Evolutionary conservation across 441 rosid species (phyloP), one percentile per base, ranked within the genome.

Genomic region (Raphanus hybrid): DNA sequence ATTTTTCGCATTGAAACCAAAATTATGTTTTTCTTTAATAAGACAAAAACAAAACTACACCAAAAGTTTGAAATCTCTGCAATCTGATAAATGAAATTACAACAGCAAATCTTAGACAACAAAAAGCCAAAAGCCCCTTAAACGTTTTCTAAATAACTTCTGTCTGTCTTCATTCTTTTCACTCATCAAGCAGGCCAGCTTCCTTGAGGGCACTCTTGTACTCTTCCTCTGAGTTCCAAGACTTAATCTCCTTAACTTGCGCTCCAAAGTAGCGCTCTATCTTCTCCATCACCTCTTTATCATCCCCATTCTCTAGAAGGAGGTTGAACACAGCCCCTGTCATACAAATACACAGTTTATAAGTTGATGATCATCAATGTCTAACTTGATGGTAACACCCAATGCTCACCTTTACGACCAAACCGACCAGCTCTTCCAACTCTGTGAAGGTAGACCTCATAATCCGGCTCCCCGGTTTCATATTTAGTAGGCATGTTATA

Each of bases 381-480:
- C 26, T 5, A 15, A 35, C 20, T 15, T 23, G 1, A 26, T 32
- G 70, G 55, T 3, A 72, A 41, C 48, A 67, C 59, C 27, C 27
- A 57, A 80, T 64, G 62, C 73, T 65, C 71, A 90, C 98, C 98
- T 86, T 89, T 93, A 71, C 97, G 91, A 60, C 99, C 99, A 85
- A 96, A 96, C 11, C 98, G 93, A 27, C 99, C 99, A 23, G 98
- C 99, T 76, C 99, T 87, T 37, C 99, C 99, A 67, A 93, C 92
- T 80, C 99, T 91, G 81, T 93, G 99, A 80, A 96, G 87, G 85
- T 96, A 96, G 15, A 89, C 94, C 83, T 96, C 98, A 78, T 71
- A 96, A 76, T 93, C 86, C 67, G 99, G 99, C 78, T 29, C 34
- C 34, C 34, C 34, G 34, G 5, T 29, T 29, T 29, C 34, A 29